Percentiles rank a stretch among this genome's conserved stretches.
phyloP scores from a whole-genome alignment of 768 basidiomycete genomes.

The Lepiota venenata region DNA sequence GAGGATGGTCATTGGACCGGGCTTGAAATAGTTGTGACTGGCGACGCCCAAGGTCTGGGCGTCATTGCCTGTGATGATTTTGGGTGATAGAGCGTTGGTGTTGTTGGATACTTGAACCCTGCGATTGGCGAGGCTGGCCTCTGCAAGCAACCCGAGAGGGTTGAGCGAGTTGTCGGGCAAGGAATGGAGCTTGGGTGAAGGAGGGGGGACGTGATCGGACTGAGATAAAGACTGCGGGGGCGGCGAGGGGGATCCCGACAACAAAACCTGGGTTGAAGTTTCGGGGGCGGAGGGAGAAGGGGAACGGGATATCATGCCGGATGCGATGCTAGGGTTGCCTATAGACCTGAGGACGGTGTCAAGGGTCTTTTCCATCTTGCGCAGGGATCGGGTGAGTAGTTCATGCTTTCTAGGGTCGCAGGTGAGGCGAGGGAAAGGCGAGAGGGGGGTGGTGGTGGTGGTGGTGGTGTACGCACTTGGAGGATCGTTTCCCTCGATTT shows the following conservation, averaged over 20 bases:
- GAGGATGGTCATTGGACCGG: slow-evolving; percentile 86
- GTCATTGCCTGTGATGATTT: slow-evolving; percentile 30
- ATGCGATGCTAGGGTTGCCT: slow-evolving; percentile 75
- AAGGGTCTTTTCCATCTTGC: slow-evolving; percentile 91
- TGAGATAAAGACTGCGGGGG: slow-evolving; percentile 29
- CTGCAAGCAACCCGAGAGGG: slow-evolving; percentile 89
- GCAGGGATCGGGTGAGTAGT: slow-evolving; percentile 71
- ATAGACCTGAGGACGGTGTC: slow-evolving; percentile 89
- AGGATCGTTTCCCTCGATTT: slow-evolving; percentile 87
- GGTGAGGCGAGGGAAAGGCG: slow-evolving; percentile 21
- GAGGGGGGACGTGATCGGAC: slow-evolving; percentile 32
- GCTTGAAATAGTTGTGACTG: slow-evolving; percentile 88
- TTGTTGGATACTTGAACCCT: slow-evolving; percentile 48
- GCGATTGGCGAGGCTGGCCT: slow-evolving; percentile 79
- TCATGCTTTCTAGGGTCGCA: slow-evolving; percentile 70
- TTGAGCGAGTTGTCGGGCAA: slow-evolving; percentile 92
- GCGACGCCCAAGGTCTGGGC: slow-evolving; percentile 69
- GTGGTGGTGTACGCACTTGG: slow-evolving; percentile 64
- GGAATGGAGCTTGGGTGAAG: slow-evolving; percentile 85
- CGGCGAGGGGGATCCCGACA: slow-evolving; percentile 47
- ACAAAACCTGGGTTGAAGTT: slow-evolving; percentile 55
- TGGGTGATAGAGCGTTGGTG: slow-evolving; percentile 25
- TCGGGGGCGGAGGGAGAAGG: slow-evolving; percentile 65
- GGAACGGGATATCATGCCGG: slow-evolving; percentile 79
- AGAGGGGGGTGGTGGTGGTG: slow-evolving; percentile 10